Conservation (phyloP, 2,329 filamentous ascomycete genomes). For the Aspergillus novofumigatus region DNA sequence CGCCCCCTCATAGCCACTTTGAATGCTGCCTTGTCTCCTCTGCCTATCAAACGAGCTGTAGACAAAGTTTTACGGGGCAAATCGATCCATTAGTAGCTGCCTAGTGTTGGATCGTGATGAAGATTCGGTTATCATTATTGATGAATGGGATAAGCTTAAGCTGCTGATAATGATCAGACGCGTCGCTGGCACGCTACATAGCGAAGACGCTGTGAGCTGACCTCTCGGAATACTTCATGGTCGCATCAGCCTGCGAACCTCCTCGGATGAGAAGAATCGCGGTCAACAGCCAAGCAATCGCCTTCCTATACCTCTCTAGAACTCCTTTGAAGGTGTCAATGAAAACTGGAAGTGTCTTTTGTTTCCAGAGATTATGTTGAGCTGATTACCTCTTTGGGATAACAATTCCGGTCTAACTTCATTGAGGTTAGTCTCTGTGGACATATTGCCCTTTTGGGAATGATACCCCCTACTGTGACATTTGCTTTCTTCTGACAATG, state of each 20-base stretch:
- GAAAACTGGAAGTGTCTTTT: background rate
- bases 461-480: background rate
- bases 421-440: background rate
- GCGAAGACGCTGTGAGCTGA: background rate
- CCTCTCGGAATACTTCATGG: background rate
- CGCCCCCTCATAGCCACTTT: background rate
- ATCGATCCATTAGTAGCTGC: background rate
- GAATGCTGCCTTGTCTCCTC: background rate
- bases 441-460: background rate
- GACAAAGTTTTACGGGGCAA: background rate
- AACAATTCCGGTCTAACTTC: background rate
- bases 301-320: background rate
- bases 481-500: too few species aligned
- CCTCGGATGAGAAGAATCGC: background rate
- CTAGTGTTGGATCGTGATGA: background rate
- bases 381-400: background rate
- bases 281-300: accelerated
- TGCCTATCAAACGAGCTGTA: background rate
- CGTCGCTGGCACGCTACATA: background rate
- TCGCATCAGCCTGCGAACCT: background rate
- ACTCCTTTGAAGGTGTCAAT: background rate
- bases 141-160: too few species aligned
- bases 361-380: background rate
- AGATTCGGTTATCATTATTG: too few species aligned
- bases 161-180: background rate